Base-by-base conservation (phyloP, 2,329 filamentous ascomycete genomes). In the Zasmidium citrigriseum region DNA sequence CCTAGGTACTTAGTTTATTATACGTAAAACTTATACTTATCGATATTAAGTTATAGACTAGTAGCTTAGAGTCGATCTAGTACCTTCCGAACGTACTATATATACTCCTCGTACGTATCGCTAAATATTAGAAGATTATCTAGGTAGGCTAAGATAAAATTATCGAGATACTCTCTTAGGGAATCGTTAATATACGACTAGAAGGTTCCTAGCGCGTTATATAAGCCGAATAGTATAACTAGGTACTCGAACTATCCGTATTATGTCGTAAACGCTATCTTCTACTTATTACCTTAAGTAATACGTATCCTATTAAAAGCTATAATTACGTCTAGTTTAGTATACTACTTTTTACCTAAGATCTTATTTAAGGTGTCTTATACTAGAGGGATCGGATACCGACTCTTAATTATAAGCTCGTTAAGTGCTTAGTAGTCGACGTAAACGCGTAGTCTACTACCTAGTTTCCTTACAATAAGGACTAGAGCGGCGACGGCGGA, bases 381-480 rank as follows among this genome's bases (percentile, higher is more conserved):
- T 34, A 73, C 68, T 49, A 73, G 47, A 12, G 54, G 63, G 46
- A 73, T 50, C 22, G 58, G 52, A 46, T 68, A 69, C 71, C 62
- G 10, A 9, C 21, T 54, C 48, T 74, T 74, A 22, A 67, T 59
- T 10, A 45, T 72, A 20, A 71, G 58, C 0, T 47, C 54, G 49
- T 74, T 74, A 10, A 74, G 50, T 18, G 34, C 24, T 45, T 46
- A 14, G 46, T 71, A 74, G 49, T 74, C 48, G 16, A 73, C 47
- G 60, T 58, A 71, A 18, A 72, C 50, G 14, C 55, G 46, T 41
- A 72, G 55, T 2, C 54, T 29, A n/a, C 55, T 27, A 25, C 41
- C 27, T 24, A 38, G 49, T 46, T 55, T 57, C 20, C 34, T 38
- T 24, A 60, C 22, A 12, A 60, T 57, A 25, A 60, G 18, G 20